Base-by-base conservation (phyloP, 495 filamentous ascomycete genomes). In the Aspergillus mulundensis region DNA sequence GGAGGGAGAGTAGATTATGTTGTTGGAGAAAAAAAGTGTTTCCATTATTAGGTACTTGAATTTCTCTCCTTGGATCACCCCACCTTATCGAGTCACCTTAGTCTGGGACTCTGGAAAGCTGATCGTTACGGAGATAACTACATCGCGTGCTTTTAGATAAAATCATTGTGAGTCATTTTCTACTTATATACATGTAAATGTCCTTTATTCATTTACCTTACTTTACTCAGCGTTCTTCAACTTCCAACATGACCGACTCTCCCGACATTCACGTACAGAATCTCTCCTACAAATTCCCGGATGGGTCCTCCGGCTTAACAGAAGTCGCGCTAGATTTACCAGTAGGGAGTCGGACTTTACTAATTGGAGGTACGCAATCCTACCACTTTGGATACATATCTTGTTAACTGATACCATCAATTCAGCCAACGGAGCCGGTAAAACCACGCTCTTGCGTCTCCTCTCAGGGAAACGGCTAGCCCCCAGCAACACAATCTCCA, bases 401-500 rank as follows among this genome's bases (percentile, higher is more conserved):
- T 18, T 7, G 15, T 46, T 3, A 38, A 30, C 34, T 40, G 25
- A 50, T 24, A 25, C n/a, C 10, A n/a, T 32, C n/a, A 12, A 30
- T 19, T 16, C 61, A 89, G 87, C 95, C 55, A 99, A 99, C 71
- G 94, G 94, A 64, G 93, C 95, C 16, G 94, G 94, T 40, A 99
- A 99, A 68, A 97, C 95, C 19, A 97, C 94, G 3, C 84, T 99
- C 30, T 87, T 99, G 41, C 92, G 87, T 53, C 78, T 90, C 28
- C 81, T 95, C 42, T 87, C 89, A n/a, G 94, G 94, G 58, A 97
- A 96, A 71, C 89, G 91, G 20, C 86, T 99, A 53, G 87, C 94
- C 2, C 95, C 95, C 0, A 70, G 69, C 25, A 72, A 78, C 59
- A 86, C 83, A 20, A 84, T 99, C 62, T 68, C 70, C 54, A 84